Evolutionary conservation across 1,284 basidiomycete species (phyloP).

Genomic region (Anthracocystis walkeri): DNA sequence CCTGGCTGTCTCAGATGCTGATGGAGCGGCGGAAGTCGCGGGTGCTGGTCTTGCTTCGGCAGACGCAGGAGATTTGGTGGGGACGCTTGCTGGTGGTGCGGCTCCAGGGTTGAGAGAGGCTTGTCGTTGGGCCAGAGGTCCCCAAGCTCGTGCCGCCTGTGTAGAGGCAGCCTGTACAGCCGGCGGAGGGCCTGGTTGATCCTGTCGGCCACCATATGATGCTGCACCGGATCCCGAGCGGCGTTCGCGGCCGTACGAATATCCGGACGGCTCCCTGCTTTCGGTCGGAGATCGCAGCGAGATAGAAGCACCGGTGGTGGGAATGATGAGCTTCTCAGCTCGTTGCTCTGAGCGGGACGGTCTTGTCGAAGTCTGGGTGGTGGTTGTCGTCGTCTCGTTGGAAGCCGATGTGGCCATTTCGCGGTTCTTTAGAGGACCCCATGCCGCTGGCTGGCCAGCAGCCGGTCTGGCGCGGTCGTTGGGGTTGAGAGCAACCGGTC

Average conservation of each 20-base stretch:
- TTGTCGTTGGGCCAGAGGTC: constrained; percentile 62
- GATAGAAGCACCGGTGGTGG: constrained; percentile 45
- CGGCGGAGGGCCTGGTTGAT: constrained; percentile 14
- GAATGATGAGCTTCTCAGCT: constrained; percentile 52
- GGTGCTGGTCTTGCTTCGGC: constrained; percentile 21
- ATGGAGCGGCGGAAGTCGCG: constrained; percentile 9
- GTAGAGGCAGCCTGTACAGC: constrained; percentile 24
- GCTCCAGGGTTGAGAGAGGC: constrained; percentile 52
- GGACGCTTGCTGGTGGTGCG: constrained; percentile 18
- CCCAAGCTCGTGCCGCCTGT: constrained; percentile 57
- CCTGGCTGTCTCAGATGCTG: constrained; percentile 14
- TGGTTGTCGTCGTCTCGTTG: constrained; percentile 5
- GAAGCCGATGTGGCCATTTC: constrained; percentile 21
- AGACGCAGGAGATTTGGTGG: constrained; percentile 12
- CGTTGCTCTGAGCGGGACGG: constrained; percentile 39
- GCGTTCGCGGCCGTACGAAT: constrained; percentile 41
- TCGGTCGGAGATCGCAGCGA: constrained; percentile 50
- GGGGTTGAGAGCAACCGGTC: constrained; percentile 6
- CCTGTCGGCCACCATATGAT: constrained; percentile 29
- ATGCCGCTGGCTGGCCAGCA: constrained; percentile 19
- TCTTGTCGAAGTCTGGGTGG: constrained; percentile 12
- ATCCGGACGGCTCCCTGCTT: constrained; percentile 24
- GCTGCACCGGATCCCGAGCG: constrained; percentile 21
- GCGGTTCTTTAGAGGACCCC: constrained; percentile 37
- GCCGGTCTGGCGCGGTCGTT: constrained; percentile 26